Base-by-base conservation (phyloP, 2,329 filamentous ascomycete species). In the Corniculantispora saksenae region DNA sequence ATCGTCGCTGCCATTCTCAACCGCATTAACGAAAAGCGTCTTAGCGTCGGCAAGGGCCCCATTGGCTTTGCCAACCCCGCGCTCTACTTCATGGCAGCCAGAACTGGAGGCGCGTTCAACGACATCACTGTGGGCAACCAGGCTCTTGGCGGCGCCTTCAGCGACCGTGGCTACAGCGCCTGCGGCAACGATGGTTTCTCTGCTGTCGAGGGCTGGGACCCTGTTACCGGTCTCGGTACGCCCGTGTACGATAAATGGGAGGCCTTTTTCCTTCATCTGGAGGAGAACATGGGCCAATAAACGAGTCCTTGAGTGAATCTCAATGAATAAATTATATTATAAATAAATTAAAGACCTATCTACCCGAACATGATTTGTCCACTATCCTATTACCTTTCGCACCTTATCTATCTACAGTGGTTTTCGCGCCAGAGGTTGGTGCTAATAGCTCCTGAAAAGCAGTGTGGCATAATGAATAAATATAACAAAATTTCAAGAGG, bases 31-130 rank as follows among this genome's bases (percentile, higher is more conserved):
- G 75, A 79, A 68, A 72, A 78, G 66, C 70, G 76, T 10, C 66
- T 79, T 2, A 67, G 70, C 2, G 70, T 67, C 2, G 72, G 73
- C 21, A 79, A 78, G 69, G 59, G 72, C 23, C 73, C 76, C 4
- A 72, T 78, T 3, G 78, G 78, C 2, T 80, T 79, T 53, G 70
- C 78, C 13, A 80, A 78, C 51, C 74, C 76, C 6, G 66, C 66
- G 8, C 64, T 73, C 12, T 74, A 75, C 54, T 48, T 27, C 0
- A 63, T 58, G 51, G 32, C 32, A 5, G 47, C 60, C 23, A 17
- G 21, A 35, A 62, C 68, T 38, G 57, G 60, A 15, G 66, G 69
- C 7, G 57, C 67, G 3, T 63, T 69, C 59, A 71, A 72, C 53
- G 73, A 74, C 45, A 66, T 73, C 5, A 68, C 67, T 7, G 66